Evolutionary conservation across 2,329 filamentous ascomycete species (phyloP).

Genomic region (Thelonectria blattea): DNA sequence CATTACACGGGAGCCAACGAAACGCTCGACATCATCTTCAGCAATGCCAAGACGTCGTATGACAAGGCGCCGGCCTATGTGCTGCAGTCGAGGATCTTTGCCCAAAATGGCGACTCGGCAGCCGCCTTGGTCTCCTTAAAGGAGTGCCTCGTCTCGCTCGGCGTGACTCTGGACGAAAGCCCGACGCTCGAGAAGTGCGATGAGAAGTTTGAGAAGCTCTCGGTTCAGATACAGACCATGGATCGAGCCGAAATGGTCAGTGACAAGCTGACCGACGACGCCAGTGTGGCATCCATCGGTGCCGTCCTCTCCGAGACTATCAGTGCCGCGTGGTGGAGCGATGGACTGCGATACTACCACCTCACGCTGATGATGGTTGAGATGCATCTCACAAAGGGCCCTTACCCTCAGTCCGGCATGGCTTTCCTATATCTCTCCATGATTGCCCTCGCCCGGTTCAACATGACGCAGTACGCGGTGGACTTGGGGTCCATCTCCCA

Average conservation of each 20-base stretch:
- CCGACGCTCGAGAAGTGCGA: conserved; percentile 82
- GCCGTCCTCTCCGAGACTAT: conserved; percentile 74
- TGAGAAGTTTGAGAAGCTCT: conserved; percentile 69
- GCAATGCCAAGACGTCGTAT: conserved; percentile 70
- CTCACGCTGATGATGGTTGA: conserved; percentile 70
- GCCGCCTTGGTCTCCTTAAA: conserved; percentile 74
- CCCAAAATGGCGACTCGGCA: conserved; percentile 73
- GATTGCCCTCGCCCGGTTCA: conserved; percentile 72
- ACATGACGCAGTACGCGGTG: conserved; percentile 70
- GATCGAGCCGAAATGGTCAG: conserved; percentile 56
- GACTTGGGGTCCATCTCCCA: conserved; percentile 69
- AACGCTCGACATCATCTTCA: conserved; percentile 73
- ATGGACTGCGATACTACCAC: conserved; percentile 75
- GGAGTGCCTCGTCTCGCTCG: conserved; percentile 73
- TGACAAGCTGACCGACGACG: conserved; percentile 53
- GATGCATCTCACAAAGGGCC: conserved; percentile 66
- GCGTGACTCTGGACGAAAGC: conserved; percentile 67
- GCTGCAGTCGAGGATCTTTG: conserved; percentile 78
- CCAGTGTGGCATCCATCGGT: conserved; percentile 66
- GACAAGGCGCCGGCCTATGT: conserved; percentile 88
- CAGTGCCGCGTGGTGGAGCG: conserved; percentile 75
- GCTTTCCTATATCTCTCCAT: conserved; percentile 72
- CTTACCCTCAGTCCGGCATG: conserved; percentile 72
- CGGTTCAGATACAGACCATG: conserved; percentile 64
- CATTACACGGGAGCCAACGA: conserved; percentile 70